Conservation (phyloP, 2,329 filamentous ascomycete genomes). For the Magnaporthiopsis incrustans region DNA sequence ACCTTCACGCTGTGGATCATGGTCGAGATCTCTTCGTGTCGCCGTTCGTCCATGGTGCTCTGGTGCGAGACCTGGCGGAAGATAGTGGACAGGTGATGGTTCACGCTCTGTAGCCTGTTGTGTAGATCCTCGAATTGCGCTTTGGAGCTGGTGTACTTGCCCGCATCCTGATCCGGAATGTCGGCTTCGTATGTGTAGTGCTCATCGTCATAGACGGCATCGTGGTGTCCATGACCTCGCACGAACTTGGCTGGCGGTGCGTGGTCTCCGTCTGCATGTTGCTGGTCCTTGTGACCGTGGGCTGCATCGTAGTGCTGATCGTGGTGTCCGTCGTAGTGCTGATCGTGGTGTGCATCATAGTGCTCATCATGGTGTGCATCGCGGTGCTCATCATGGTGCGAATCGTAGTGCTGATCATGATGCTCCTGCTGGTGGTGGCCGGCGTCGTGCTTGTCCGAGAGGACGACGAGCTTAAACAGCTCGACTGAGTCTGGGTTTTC, state of each 20-base stretch:
- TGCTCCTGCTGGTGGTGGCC: conserved; percentile 14
- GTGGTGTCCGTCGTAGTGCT: conserved; percentile 9
- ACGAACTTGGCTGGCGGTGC: conserved; percentile 13
- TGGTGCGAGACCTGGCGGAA: conserved; percentile 48
- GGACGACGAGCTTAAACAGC: conserved; percentile 75
- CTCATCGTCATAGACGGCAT: conserved; percentile 16
- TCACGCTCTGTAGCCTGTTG: conserved; percentile 68
- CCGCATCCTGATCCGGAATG: conserved; percentile 39
- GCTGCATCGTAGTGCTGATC: conserved; percentile 26
- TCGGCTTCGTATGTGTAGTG: conserved; percentile 28
- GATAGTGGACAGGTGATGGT: conserved; percentile 58
- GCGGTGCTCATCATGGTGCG: no score
- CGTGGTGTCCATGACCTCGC: conserved; percentile 7
- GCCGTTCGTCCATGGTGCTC: conserved; percentile 43
- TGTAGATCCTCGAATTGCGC: conserved; percentile 78
- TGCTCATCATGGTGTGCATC: no score
- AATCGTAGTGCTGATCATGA: conserved; percentile 22
- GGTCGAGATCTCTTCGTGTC: conserved; percentile 45
- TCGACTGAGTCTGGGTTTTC: conserved; percentile 95
- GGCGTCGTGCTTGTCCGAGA: conserved; percentile 39
- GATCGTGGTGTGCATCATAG: no score
- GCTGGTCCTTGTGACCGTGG: conserved; percentile 18
- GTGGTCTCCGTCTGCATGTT: conserved; percentile 5
- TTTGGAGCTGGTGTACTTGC: conserved; percentile 39
- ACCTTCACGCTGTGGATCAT: conserved; percentile 38